Conservation (phyloP, 306 rosid species). For the Acacia crassicarpa region DNA sequence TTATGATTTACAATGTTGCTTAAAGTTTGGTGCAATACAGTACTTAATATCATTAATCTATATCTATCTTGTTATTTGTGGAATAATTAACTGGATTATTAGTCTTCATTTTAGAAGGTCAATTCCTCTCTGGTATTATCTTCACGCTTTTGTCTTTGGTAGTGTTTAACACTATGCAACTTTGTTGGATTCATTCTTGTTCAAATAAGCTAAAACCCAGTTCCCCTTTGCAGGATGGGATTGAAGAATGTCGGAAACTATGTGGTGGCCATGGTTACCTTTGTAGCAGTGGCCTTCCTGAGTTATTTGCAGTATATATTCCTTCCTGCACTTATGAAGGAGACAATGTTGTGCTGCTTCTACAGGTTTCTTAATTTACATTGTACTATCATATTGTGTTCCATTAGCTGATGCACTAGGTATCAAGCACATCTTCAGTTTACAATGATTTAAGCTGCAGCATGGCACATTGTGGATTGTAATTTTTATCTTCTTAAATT, state of each 20-base stretch:
- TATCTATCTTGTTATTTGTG: constrained; percentile 16
- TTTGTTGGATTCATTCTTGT: not conserved
- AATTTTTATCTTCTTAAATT: not conserved
- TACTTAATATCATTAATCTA: not conserved
- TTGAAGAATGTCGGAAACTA: constrained; percentile 92
- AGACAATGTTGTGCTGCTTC: constrained; percentile 85
- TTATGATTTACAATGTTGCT: not conserved
- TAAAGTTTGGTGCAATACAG: not conserved
- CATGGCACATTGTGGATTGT: not conserved
- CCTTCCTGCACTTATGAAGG: constrained; percentile 99
- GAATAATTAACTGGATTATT: constrained; percentile 3
- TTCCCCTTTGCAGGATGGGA: constrained; percentile 67
- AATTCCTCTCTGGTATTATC: constrained; percentile 1
- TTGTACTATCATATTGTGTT: constrained; percentile 2
- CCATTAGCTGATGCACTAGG: not conserved
- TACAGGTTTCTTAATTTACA: constrained; percentile 60
- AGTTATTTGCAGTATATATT: constrained; percentile 88
- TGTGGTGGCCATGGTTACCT: constrained; percentile 99
- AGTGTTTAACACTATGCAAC: constrained; percentile 15
- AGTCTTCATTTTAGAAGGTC: constrained; percentile 7
- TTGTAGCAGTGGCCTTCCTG: constrained; percentile 95
- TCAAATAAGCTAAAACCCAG: constrained; percentile 5
- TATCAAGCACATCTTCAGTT: not conserved
- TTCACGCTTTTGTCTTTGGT: not conserved
- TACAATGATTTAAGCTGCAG: constrained; percentile 1